phyloP scores from a whole-genome alignment of 2,329 filamentous ascomycete species.

The Plectosphaerella sp. region DNA sequence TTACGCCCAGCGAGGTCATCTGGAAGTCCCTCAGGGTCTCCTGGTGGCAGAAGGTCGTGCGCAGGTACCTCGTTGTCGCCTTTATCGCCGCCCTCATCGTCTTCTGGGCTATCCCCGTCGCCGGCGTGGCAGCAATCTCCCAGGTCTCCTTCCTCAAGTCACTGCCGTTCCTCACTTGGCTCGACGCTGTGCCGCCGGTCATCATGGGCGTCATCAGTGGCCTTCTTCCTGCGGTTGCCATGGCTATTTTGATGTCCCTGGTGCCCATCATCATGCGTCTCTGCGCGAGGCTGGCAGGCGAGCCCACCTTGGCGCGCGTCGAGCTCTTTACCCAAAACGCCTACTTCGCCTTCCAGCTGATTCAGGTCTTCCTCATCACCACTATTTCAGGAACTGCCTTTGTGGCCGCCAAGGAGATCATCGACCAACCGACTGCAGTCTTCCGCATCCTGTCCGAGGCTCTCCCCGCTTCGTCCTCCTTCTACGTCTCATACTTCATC shows the following conservation, averaged over 20 bases:
- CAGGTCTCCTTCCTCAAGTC: slow-evolving; percentile 70
- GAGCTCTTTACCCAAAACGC: slow-evolving; percentile 88
- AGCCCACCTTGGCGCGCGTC: slow-evolving; percentile 72
- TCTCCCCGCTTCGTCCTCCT: slow-evolving; percentile 82
- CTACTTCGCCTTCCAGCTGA: slow-evolving; percentile 86
- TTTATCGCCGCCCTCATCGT: slow-evolving; percentile 75
- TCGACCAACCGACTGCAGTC: slow-evolving; percentile 55
- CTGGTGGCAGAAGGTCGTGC: slow-evolving; percentile 80
- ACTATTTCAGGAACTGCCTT: slow-evolving; percentile 80
- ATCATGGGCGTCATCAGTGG: slow-evolving; percentile 82
- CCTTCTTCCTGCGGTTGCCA: slow-evolving; percentile 72
- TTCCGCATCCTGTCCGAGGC: slow-evolving; percentile 65
- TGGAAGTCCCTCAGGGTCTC: slow-evolving; percentile 81
- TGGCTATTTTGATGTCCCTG: slow-evolving; percentile 81
- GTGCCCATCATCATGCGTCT: slow-evolving; percentile 75
- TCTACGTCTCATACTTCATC: slow-evolving; percentile 79
- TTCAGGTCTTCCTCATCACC: slow-evolving; percentile 87
- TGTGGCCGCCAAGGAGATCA: slow-evolving; percentile 59
- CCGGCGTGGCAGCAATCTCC: slow-evolving; percentile 77
- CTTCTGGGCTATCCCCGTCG: slow-evolving; percentile 78
- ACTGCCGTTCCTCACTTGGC: slow-evolving; percentile 65
- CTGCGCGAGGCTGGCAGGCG: slow-evolving; percentile 75
- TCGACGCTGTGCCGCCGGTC: slow-evolving; percentile 62
- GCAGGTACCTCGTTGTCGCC: slow-evolving; percentile 63
- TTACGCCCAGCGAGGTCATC: slow-evolving; percentile 77